phyloP scores from a whole-genome alignment of 2,329 filamentous ascomycete species.

The Colletotrichum costaricense region DNA sequence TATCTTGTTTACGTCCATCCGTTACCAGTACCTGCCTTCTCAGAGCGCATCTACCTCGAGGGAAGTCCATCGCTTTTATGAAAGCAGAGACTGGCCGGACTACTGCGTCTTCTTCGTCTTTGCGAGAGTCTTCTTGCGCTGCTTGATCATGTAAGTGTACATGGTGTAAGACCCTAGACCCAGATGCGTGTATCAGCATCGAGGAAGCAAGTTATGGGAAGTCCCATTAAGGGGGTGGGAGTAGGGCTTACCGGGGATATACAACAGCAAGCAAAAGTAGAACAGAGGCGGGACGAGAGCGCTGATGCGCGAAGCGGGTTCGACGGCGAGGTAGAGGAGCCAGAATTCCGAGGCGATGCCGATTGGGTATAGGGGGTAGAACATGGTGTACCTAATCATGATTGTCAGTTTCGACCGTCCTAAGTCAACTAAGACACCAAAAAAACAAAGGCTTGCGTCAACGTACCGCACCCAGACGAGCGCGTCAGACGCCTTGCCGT shows the following conservation, averaged over 20 bases:
- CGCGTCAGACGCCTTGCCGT: conserved; percentile 68
- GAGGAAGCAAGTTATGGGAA: neutral
- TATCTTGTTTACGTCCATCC: no score
- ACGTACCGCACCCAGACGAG: conserved; percentile 78
- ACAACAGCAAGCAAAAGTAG: conserved; percentile 75
- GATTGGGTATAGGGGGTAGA: conserved; percentile 91
- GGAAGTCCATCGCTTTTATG: neutral
- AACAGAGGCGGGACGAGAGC: conserved; percentile 67
- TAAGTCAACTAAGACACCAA: no score
- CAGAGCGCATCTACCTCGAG: no score
- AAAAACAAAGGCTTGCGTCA: no score
- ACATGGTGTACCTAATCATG: conserved; percentile 70
- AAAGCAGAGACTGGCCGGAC: no score
- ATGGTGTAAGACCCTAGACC: conserved; percentile 73
- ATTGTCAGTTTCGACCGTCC: no score
- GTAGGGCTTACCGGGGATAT: conserved; percentile 77
- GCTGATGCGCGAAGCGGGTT: conserved; percentile 62
- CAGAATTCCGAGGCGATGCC: conserved; percentile 90
- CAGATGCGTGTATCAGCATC: neutral
- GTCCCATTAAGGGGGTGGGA: neutral
- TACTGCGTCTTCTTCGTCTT: conserved; percentile 42
- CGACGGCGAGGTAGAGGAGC: conserved; percentile 78
- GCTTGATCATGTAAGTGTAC: conserved; percentile 94
- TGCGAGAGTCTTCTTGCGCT: conserved; percentile 82
- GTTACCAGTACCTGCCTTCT: no score